Evolutionary conservation across 75 land plant species (phyloP), one percentile per base, ranked within the genome.

Genomic region (Gnetum montanum): DNA sequence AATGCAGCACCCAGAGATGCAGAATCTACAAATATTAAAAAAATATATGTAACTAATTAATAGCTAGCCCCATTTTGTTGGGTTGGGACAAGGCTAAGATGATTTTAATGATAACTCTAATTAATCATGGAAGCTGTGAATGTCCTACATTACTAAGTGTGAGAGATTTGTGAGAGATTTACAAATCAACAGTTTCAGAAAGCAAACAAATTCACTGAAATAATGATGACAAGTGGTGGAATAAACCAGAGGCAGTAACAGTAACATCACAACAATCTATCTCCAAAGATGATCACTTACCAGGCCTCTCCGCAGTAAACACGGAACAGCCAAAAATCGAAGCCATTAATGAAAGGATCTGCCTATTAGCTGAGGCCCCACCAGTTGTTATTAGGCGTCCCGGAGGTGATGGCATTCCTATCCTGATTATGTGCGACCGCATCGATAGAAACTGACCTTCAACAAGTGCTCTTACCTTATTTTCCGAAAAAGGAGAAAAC

Each of bases 1-100:
- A 92, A 53, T 30, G 93, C 98, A 37, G 84, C 98, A 43, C 98
- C 98, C 33, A 87, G 46, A 4, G 98, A 84, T 52, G 98, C 98
- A 35, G 98, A 92, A 75, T 87, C 98, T 92, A 83, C 43, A 24
- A 40, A 26, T 25, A 23, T 54, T 11, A n/a, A 31, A 24, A n/a
- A n/a, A 48, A 37, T 0, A n/a, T n/a, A n/a, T n/a, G n/a, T n/a
- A n/a, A n/a, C n/a, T n/a, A n/a, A n/a, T n/a, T n/a, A n/a, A n/a
- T n/a, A n/a, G n/a, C n/a, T n/a, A n/a, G n/a, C n/a, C n/a, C n/a
- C n/a, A n/a, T n/a, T n/a, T n/a, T n/a, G n/a, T n/a, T n/a, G n/a
- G n/a, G n/a, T n/a, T n/a, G n/a, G n/a, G n/a, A n/a, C n/a, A n/a
- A n/a, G n/a, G n/a, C n/a, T n/a, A n/a, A n/a, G n/a, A n/a, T n/a